phyloP scores from a whole-genome alignment of 805 yeast genomes.

The Candida palmyrensis region DNA sequence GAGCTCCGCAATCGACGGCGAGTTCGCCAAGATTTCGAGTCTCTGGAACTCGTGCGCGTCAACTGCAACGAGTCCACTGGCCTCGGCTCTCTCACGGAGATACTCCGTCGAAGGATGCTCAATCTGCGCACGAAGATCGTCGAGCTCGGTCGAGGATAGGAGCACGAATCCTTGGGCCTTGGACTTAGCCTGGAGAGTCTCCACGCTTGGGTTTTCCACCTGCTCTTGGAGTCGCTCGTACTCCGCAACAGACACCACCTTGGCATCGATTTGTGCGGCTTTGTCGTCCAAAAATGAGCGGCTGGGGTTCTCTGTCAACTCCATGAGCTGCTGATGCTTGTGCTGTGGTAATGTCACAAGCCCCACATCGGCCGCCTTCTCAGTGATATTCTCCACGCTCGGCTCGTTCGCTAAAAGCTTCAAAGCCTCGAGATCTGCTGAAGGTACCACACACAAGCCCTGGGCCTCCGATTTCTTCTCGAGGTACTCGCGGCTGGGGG shows the following conservation, averaged over 20 bases:
- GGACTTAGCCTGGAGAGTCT: neutral
- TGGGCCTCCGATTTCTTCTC: conserved; percentile 9
- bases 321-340: conserved; percentile 7
- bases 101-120: conserved; percentile 9
- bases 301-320: conserved; percentile 13
- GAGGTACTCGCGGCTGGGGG: conserved; percentile 16
- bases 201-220: neutral
- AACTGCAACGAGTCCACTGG: conserved; percentile 7
- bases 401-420: conserved; percentile 11
- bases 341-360: conserved; percentile 4
- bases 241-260: conserved; percentile 10
- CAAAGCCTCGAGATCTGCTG: conserved; percentile 1
- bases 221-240: conserved; percentile 8
- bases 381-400: conserved; percentile 8
- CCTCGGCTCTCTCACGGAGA: conserved; percentile 22
- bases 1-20: conserved; percentile 1
- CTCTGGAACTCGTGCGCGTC: neutral
- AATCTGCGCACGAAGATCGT: neutral
- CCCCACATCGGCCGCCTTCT: conserved; percentile 5
- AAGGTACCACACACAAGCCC: conserved; percentile 12
- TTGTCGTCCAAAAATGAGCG: conserved; percentile 17
- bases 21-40: neutral
- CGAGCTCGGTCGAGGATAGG: neutral
- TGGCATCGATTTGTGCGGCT: conserved; percentile 13
- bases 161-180: no score